Base-by-base conservation (phyloP, 345 rosid species). In the Triadica sebifera region DNA sequence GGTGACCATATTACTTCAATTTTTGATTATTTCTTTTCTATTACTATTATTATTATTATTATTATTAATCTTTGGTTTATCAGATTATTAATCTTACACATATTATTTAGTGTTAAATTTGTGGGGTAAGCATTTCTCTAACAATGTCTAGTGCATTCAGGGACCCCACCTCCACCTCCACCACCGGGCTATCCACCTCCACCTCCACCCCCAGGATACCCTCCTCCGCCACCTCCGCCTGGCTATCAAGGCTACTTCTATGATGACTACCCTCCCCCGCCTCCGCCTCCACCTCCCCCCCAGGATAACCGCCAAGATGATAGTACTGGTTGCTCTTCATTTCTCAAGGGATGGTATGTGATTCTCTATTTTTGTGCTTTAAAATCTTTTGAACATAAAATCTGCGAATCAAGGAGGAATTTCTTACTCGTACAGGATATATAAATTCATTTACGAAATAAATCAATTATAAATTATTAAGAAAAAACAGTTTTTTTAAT, bases 261-360 rank as follows among this genome's bases (percentile, higher is more conserved):
- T 67, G 82, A 74, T 50, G 78, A 29, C 34, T 29, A 56, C 5
- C 75, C 81, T 25, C 76, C 74, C 3, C 75, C 76, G 38, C 75
- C 80, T 12, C 83, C 74, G 0, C 74, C 72, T 0, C 70, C 47
- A n/a, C n/a, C n/a, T n/a, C 75, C 81, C n/a, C 76, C 74, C 24
- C n/a, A 20, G 2, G 60, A 8, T 16, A 61, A 75, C 3, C 51
- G 65, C 38, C 78, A 24, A 25, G 69, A 58, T 60, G 69, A 82
- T 29, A 29, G 34, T 10, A 3, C 47, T 55, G 83, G 82, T 29
- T 82, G 82, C 75, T 66, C 39, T 19, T 74, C 82, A 19, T 75
- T 79, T 71, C 62, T 86, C 4, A 78, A 24, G 41, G 83, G 82
- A 17, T 84, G 87, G 89, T 84, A 78, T 29, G 83, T 46, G 5